Conservation (phyloP, 345 rosid genomes). For the Syzygium grande region DNA sequence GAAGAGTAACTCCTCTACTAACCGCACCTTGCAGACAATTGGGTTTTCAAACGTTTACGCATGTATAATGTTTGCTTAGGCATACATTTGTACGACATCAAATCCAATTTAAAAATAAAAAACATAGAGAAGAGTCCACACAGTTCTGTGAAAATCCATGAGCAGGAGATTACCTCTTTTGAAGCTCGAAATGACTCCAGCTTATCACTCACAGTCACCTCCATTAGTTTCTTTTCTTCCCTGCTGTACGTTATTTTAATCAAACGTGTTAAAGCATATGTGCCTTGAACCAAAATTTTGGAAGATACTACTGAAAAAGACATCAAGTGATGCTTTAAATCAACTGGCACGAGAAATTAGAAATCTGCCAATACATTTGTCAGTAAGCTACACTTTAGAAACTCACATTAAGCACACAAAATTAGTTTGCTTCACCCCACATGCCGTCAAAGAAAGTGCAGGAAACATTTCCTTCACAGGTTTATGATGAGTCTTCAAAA, state of each 20-base stretch:
- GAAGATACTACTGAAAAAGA: neutral
- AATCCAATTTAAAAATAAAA: neutral
- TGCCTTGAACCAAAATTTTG: neutral
- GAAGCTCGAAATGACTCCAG: constrained; percentile 79
- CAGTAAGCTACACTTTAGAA: neutral
- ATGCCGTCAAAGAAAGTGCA: neutral
- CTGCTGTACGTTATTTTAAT: constrained; percentile 33
- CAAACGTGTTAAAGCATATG: neutral
- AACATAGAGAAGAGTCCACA: neutral
- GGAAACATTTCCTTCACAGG: neutral
- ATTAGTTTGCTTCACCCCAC: neutral
- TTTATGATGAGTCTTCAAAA: neutral
- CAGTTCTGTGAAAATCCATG: neutral
- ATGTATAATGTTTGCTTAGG: neutral
- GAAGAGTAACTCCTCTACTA: neutral
- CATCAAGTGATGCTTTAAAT: neutral
- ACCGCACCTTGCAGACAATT: neutral
- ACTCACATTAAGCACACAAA: neutral
- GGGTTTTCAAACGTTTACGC: neutral
- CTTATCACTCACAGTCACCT: constrained; percentile 69
- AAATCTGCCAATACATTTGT: neutral
- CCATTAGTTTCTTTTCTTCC: constrained; percentile 51
- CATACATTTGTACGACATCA: neutral
- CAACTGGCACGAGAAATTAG: neutral
- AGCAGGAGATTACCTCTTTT: constrained; percentile 49